These are phyloP conservation scores for Russula dissimulans DNA, from an alignment of 768 basidiomycete genomes.

Conservation along the genomic window DNA sequence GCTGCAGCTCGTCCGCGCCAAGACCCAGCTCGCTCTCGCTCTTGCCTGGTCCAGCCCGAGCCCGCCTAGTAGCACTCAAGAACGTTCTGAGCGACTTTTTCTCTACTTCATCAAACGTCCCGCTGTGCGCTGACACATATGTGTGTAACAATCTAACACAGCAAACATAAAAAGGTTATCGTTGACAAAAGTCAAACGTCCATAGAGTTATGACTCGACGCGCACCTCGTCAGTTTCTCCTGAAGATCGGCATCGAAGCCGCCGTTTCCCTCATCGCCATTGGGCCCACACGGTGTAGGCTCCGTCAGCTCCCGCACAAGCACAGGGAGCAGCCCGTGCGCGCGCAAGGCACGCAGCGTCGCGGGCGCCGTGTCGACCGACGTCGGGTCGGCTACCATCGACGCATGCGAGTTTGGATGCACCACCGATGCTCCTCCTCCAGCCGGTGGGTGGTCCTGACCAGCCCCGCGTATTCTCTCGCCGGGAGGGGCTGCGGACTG, in stretches of 20 bases:
- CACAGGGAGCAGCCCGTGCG: constrained; percentile 38
- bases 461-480: constrained; percentile 18
- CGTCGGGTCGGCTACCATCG: constrained; percentile 47
- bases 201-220: not conserved
- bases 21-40: not conserved
- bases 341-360: constrained; percentile 40
- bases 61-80: not conserved
- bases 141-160: constrained; percentile 15
- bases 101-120: constrained; percentile 13
- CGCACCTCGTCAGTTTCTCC: constrained; percentile 52
- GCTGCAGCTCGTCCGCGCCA: no score
- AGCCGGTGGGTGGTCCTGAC: constrained; percentile 6
- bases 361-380: constrained; percentile 42
- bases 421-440: constrained; percentile 28
- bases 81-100: constrained; percentile 5
- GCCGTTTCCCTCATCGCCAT: constrained; percentile 58
- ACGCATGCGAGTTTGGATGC: constrained; percentile 68
- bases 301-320: constrained; percentile 43
- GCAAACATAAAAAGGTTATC: not conserved
- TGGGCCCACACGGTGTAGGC: constrained; percentile 55
- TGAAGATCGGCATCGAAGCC: constrained; percentile 47
- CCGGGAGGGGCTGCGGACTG: not conserved
- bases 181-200: not conserved
- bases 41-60: not conserved
- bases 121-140: constrained; percentile 12